Percentiles rank a stretch among this genome's conserved stretches.
Evolutionary conservation across 2,329 filamentous ascomycete genomes (phyloP).

Genomic region (Talaromyces sp.): DNA sequence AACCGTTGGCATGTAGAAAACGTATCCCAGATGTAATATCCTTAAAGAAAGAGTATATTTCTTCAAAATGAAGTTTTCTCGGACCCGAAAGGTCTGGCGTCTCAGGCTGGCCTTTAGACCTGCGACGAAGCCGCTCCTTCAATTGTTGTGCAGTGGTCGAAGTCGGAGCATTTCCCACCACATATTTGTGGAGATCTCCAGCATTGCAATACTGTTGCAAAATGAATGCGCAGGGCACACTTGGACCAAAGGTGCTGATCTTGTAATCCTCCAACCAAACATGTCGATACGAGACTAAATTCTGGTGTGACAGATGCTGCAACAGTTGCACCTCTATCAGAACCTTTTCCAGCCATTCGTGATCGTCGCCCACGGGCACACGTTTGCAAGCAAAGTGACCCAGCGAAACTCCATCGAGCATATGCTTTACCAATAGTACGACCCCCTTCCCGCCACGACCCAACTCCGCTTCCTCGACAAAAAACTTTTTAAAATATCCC

Average conservation of each 20-base stretch:
- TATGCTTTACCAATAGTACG: constrained; percentile 86
- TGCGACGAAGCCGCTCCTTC: constrained; percentile 80
- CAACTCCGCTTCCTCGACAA: constrained; percentile 80
- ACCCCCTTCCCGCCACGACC: constrained; percentile 92
- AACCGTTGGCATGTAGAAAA: constrained; percentile 84
- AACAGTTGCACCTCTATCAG: constrained; percentile 89
- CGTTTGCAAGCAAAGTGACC: constrained; percentile 96
- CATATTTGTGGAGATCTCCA: constrained; percentile 83
- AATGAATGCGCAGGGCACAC: constrained; percentile 92
- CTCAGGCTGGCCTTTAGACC: constrained; percentile 74
- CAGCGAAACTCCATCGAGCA: constrained; percentile 82
- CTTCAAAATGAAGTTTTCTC: constrained; percentile 69
- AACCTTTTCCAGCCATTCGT: constrained; percentile 92
- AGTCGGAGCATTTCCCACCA: constrained; percentile 63
- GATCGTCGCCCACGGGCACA: constrained; percentile 91
- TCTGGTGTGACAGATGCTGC: constrained; percentile 87
- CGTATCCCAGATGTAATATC: constrained; percentile 91
- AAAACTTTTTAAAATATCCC: constrained; percentile 90
- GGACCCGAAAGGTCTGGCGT: constrained; percentile 54
- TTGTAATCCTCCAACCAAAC: constrained; percentile 93
- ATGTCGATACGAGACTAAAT: constrained; percentile 93
- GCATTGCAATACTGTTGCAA: constrained; percentile 96
- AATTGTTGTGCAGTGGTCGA: constrained; percentile 72
- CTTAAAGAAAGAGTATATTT: constrained; percentile 95
- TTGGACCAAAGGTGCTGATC: constrained; percentile 81